Evolutionary conservation across 805 yeast species (phyloP), one percentile per base, ranked within the genome.

Genomic region (Cyberlindnera bimundalis): DNA sequence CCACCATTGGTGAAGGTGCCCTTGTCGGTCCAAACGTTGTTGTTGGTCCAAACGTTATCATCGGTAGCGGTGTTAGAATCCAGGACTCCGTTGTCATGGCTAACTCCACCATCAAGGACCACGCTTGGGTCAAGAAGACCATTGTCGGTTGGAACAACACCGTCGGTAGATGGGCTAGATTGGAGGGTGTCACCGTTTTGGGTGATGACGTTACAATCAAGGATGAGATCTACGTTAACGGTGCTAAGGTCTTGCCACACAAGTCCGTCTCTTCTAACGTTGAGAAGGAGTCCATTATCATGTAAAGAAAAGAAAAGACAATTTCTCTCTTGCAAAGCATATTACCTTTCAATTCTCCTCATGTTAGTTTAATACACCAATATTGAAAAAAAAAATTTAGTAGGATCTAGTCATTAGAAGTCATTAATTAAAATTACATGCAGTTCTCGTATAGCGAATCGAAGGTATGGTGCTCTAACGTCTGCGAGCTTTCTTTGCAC

Each of bases 121-220:
- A 93, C 71, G 96, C 99, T 58, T 86, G 93, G 84, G 93, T 93
- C 61, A 90, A 90, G 70, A 85, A 93, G 60, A 85, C 99, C 60
- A 93, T 93, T 68, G 96, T 93, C 55, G 99, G 99, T 60, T 93
- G 99, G 99, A 83, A 89, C 78, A 90, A 96, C 50, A 86, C 87
- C 59, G 91, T 93, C 60, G 99, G 99, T 68, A 82, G 80, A 71
- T 93, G 99, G 99, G 96, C 97, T 52, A 88, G 99, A 78, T 79
- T 93, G 52, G 98, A 93, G 72, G 96, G 96, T 74, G 86, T 81
- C 60, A 86, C 97, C 50, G 99, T 93, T 46, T 79, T 93, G 61
- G 99, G 99, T 74, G 99, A 93, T 68, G 99, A 93, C 57, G 99
- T 93, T 53, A 95, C 90, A 67, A 88, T 93, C 66, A 88, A 91